Evolutionary conservation across 129 eudicot genomes (phyloP).

Genomic region (Pseudognaphalium luteoalbum): DNA sequence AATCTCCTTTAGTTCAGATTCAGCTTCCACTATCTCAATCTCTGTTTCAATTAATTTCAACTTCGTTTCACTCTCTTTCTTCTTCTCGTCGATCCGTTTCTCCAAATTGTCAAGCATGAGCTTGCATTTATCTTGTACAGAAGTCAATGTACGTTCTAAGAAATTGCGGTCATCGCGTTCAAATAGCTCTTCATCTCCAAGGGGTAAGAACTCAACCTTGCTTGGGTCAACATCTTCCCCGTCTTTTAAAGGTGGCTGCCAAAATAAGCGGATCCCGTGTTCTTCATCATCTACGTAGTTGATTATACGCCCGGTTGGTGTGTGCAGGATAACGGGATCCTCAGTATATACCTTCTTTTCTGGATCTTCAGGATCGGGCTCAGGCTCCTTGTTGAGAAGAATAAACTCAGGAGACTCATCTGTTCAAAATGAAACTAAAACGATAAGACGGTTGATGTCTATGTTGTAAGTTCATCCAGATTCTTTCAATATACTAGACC

Average conservation of each 20-base stretch:
- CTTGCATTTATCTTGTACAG: slow-evolving; percentile 42
- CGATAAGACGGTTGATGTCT: not conserved
- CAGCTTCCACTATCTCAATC: slow-evolving; percentile 66
- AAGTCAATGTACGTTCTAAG: slow-evolving; percentile 36
- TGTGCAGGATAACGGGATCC: slow-evolving; percentile 86
- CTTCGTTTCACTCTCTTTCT: slow-evolving; percentile 46
- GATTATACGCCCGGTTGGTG: slow-evolving; percentile 76
- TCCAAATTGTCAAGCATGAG: slow-evolving; percentile 44
- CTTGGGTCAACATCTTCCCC: slow-evolving; percentile 67
- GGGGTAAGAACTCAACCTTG: slow-evolving; percentile 64
- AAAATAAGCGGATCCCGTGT: slow-evolving; percentile 72
- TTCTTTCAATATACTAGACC: slow-evolving; percentile 9
- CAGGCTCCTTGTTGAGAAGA: slow-evolving; percentile 76
- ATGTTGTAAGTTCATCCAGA: not conserved
- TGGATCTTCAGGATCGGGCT: slow-evolving; percentile 91
- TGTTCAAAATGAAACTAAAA: slow-evolving; percentile 29
- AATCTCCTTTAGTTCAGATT: slow-evolving; percentile 56
- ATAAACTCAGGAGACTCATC: slow-evolving; percentile 74
- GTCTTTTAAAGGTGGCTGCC: slow-evolving; percentile 67
- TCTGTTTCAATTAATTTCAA: slow-evolving; percentile 48
- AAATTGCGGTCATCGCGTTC: slow-evolving; percentile 33
- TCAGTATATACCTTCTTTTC: slow-evolving; percentile 59
- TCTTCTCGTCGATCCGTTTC: slow-evolving; percentile 60
- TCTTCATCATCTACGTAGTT: slow-evolving; percentile 82
- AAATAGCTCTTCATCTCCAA: slow-evolving; percentile 68